Evolutionary conservation across 2,329 filamentous ascomycete genomes (phyloP).

Genomic region (Talaromyces islandicus): DNA sequence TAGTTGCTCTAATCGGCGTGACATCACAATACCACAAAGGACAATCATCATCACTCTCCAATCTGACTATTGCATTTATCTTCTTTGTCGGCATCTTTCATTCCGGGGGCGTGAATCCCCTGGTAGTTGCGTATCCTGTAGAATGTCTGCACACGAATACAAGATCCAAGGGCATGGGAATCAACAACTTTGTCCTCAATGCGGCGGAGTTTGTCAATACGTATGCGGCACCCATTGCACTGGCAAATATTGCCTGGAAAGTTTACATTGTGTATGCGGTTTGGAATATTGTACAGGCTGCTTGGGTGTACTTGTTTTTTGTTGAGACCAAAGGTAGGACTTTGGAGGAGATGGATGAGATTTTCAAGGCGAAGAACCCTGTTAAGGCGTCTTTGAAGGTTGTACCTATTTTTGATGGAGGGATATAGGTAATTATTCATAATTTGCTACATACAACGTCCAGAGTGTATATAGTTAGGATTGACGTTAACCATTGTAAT

Average conservation of each 20-base stretch:
- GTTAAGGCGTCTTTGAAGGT: neutral
- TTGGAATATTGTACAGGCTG: neutral
- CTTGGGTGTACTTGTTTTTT: neutral
- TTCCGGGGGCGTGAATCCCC: neutral
- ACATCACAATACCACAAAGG: neutral
- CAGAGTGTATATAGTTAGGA: neutral
- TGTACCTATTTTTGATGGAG: neutral
- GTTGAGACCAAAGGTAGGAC: neutral
- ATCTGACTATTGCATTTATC: neutral
- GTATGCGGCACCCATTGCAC: neutral
- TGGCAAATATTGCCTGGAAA: neutral
- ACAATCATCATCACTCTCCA: neutral
- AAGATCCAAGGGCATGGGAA: neutral
- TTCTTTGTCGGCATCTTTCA: neutral
- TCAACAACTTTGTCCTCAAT: neutral
- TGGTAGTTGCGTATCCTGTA: neutral
- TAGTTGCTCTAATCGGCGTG: neutral
- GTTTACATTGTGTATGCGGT: neutral
- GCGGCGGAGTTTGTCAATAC: conserved; percentile 1
- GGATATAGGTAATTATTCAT: neutral
- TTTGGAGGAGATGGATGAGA: neutral
- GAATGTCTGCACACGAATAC: neutral
- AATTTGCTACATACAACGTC: neutral
- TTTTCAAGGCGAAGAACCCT: neutral
- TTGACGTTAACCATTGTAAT: neutral